Evolutionary conservation across 2,329 filamentous ascomycete genomes (phyloP).

Genomic region (Sphaerulina vaccinii): DNA sequence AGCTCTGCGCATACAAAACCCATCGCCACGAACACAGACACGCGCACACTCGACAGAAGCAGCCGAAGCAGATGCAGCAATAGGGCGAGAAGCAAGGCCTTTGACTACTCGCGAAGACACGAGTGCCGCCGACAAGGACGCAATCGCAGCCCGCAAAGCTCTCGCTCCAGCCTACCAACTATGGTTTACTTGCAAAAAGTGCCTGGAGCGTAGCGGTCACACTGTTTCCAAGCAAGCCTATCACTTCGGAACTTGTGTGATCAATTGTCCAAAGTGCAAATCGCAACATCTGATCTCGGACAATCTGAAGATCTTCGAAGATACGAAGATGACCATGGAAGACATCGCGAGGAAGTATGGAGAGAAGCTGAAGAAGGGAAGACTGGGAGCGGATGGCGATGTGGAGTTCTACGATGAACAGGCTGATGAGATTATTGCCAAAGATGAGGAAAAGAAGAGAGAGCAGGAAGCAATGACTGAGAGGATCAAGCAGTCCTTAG

Average conservation of each 20-base stretch:
- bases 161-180: slow-evolving; percentile 74
- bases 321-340: slow-evolving; percentile 69
- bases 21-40: slow-evolving; percentile 12
- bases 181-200: slow-evolving; percentile 84
- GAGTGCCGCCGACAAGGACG: slow-evolving; percentile 28
- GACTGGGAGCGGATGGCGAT: slow-evolving; percentile 73
- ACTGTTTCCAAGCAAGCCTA: slow-evolving; percentile 91
- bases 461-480: background rate
- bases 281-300: slow-evolving; percentile 91
- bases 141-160: slow-evolving; percentile 43
- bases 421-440: slow-evolving; percentile 15
- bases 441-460: slow-evolving; percentile 4
- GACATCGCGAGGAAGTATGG: slow-evolving; percentile 76
- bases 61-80: background rate
- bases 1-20: slow-evolving; percentile 10
- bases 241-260: slow-evolving; percentile 82
- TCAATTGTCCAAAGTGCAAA: slow-evolving; percentile 81
- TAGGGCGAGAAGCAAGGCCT: slow-evolving; percentile 16
- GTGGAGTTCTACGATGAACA: slow-evolving; percentile 89
- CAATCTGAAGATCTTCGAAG: slow-evolving; percentile 78
- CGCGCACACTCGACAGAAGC: slow-evolving; percentile 13
- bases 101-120: slow-evolving; percentile 34
- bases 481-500: slow-evolving; percentile 1
- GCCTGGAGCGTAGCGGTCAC: slow-evolving; percentile 76
- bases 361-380: slow-evolving; percentile 68